Evolutionary conservation across 2,329 filamentous ascomycete genomes (phyloP).

Genomic region (Fusarium odoratissimum): DNA sequence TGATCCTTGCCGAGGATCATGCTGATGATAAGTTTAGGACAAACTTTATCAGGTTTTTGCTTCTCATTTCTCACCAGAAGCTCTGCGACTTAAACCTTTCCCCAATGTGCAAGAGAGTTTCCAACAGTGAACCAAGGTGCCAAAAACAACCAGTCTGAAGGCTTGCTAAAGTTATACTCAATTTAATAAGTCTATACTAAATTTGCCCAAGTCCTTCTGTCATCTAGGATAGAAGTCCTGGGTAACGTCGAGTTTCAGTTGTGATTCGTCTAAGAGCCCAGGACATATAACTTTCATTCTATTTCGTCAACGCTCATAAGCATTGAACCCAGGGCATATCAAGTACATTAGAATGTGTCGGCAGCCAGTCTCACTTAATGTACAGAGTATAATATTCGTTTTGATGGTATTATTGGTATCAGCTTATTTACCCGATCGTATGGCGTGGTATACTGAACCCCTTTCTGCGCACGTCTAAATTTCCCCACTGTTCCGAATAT

Average conservation of each 20-base stretch:
- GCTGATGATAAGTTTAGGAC: not conserved
- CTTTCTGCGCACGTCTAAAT: constrained; percentile 13
- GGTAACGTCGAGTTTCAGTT: not conserved
- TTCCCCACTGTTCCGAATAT: not conserved
- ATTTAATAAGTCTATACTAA: no score
- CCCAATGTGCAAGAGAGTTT: no score
- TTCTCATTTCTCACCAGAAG: not conserved
- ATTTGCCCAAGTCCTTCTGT: no score
- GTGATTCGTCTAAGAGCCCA: no score
- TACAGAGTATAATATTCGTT: not conserved
- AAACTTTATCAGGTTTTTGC: not conserved
- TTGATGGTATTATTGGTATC: not conserved
- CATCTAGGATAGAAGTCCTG: not conserved
- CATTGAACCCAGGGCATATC: not conserved
- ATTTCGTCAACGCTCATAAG: not conserved
- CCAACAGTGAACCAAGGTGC: no score
- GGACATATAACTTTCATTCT: no score
- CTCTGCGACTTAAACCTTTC: not conserved
- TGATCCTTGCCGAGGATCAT: not conserved
- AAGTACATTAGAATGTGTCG: not conserved
- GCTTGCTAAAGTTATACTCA: no score
- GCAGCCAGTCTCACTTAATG: not conserved
- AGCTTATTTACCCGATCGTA: constrained; percentile 5
- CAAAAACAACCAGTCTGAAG: no score
- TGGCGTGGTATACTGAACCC: constrained; percentile 26